Conservation (phyloP, 1,139 yeast species). For the Candida sojae region DNA sequence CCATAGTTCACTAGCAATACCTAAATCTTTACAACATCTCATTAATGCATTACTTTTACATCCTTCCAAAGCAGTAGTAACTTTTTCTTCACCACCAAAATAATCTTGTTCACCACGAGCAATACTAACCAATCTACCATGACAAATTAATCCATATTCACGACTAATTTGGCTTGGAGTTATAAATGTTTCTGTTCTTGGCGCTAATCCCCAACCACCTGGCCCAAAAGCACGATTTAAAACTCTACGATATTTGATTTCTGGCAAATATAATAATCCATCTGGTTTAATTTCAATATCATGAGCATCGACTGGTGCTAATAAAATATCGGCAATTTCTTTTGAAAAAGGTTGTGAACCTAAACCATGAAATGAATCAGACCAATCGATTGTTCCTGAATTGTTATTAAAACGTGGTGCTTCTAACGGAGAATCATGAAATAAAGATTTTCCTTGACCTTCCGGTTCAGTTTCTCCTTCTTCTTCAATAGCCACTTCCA, state of each 20-base stretch:
- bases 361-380: conserved; percentile 77
- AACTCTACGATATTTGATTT: conserved; percentile 88
- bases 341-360: conserved; percentile 74
- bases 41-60: conserved; percentile 95
- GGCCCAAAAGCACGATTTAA: conserved; percentile 93
- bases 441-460: conserved; percentile 6
- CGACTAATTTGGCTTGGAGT: conserved; percentile 68
- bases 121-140: conserved; percentile 85
- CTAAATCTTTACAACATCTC: conserved; percentile 97
- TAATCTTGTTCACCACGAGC: conserved; percentile 97
- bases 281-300: conserved; percentile 96
- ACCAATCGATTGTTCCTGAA: conserved; percentile 52
- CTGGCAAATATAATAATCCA: conserved; percentile 88
- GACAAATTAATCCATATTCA: conserved; percentile 85
- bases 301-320: conserved; percentile 58
- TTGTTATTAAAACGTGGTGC: not conserved
- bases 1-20: conserved; percentile 96
- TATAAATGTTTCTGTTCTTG: conserved; percentile 81
- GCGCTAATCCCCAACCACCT: conserved; percentile 98
- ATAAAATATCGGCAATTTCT: conserved; percentile 58
- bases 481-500: not conserved
- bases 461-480: not conserved
- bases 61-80: conserved; percentile 96
- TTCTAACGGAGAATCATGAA: conserved; percentile 21
- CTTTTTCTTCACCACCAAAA: conserved; percentile 76